These are phyloP conservation scores for Lepidium africanum DNA, from an alignment of 345 rosid species.

Conservation along the genomic window DNA sequence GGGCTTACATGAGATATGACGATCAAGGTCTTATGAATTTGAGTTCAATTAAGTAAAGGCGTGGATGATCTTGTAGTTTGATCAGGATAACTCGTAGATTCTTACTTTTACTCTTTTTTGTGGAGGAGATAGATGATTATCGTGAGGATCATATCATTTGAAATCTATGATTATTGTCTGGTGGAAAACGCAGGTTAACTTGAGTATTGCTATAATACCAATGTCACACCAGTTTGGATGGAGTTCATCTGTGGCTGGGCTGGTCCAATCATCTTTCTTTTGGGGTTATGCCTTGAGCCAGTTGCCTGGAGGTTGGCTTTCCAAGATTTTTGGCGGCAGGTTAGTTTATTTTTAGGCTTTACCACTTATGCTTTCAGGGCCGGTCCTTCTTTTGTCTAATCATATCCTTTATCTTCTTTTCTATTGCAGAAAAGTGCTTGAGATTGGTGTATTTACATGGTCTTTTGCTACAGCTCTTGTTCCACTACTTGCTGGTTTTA, in stretches of 20 bases:
- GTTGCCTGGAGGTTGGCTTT: constrained; percentile 92
- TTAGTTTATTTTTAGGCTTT: constrained; percentile 28
- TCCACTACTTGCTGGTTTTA: constrained; percentile 76
- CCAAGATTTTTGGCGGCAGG: constrained; percentile 95
- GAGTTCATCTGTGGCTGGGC: constrained; percentile 78
- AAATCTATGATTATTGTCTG: not conserved
- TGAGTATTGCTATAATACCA: constrained; percentile 93
- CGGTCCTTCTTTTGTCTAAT: not conserved
- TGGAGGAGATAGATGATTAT: not conserved
- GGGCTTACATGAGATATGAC: not conserved
- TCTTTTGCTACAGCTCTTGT: constrained; percentile 82
- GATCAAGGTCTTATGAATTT: not conserved
- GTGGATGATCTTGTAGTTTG: not conserved
- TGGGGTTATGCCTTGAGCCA: constrained; percentile 98
- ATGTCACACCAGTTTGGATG: constrained; percentile 95
- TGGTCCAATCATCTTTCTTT: constrained; percentile 92
- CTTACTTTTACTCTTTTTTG: not conserved
- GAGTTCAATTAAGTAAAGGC: not conserved
- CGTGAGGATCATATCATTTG: not conserved
- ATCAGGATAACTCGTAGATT: not conserved
- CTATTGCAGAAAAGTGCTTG: constrained; percentile 62
- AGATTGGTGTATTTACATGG: constrained; percentile 86
- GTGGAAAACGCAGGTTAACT: constrained; percentile 55
- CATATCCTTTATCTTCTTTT: not conserved
- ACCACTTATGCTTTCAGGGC: not conserved